A percentile compares a stretch with the other conserved stretches of the same genome.
These are phyloP conservation scores for Yarrowia sp. DNA, from an alignment of 805 yeast species.

Conservation along the genomic window DNA sequence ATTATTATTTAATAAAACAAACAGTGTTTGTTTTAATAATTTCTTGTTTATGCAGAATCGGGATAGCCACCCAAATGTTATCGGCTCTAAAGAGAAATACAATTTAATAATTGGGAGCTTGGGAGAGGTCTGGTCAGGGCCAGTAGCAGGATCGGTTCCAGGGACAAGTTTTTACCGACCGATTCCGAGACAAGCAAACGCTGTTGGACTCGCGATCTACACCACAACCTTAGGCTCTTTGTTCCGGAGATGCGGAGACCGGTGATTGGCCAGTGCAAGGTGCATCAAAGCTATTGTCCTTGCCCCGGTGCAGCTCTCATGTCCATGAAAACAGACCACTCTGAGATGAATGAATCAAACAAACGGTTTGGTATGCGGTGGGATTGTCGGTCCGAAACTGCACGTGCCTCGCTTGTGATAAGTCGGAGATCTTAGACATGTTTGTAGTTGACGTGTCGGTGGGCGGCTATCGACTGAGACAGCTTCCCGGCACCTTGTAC, in stretches of 20 bases:
- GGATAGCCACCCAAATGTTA: no score
- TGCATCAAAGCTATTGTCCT: constrained; percentile 14
- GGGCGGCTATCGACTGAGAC: neutral
- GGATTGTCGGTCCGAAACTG: neutral
- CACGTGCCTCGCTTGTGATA: neutral
- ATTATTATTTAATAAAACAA: no score
- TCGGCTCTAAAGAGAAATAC: no score
- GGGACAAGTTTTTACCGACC: no score
- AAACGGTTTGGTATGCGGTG: neutral
- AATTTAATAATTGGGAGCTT: no score
- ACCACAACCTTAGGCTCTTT: no score
- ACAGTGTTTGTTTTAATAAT: no score
- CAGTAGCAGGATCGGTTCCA: no score
- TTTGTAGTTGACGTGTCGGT: neutral
- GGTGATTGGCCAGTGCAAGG: neutral
- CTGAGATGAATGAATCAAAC: neutral
- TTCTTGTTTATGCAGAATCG: no score
- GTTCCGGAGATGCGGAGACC: no score
- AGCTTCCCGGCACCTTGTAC: neutral
- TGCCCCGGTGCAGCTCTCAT: neutral
- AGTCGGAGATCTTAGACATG: neutral
- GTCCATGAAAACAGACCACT: neutral
- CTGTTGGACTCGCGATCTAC: neutral
- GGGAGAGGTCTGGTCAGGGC: no score
- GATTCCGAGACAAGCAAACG: no score